Conservation (phyloP, 176 grass and related monocot genomes). For the Alloteropsis semialata region DNA sequence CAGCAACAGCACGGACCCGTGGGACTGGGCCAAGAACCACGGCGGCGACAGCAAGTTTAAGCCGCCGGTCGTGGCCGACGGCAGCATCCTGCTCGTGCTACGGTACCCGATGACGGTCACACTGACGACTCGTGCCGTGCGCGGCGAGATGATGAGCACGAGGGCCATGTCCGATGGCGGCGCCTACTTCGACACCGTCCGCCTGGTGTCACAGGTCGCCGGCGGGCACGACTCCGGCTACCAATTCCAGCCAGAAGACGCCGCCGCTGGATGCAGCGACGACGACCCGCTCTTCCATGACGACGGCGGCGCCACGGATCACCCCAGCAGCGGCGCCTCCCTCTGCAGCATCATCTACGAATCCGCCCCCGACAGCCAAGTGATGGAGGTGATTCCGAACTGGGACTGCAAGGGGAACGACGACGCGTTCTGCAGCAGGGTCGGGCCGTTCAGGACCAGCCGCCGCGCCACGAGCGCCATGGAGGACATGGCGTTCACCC, state of each 20-base stretch:
- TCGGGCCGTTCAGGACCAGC: conserved; percentile 52
- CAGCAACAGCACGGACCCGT: conserved; percentile 24
- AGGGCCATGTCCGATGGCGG: conserved; percentile 25
- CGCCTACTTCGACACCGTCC: conserved; percentile 54
- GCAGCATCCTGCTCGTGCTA: conserved; percentile 47
- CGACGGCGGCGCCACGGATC: neutral
- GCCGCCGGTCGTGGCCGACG: conserved; percentile 21
- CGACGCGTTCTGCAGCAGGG: conserved; percentile 38
- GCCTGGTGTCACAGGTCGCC: conserved; percentile 55
- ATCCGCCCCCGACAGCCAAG: conserved; percentile 29
- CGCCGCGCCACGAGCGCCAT: neutral
- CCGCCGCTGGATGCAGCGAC: conserved; percentile 42
- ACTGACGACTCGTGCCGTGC: conserved; percentile 52
- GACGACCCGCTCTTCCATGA: conserved; percentile 28
- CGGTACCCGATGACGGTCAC: conserved; percentile 52
- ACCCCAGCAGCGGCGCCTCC: conserved; percentile 40
- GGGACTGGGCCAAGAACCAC: conserved; percentile 46
- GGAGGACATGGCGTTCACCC: conserved; percentile 40
- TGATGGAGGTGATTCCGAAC: conserved; percentile 54
- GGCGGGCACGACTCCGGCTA: conserved; percentile 51
- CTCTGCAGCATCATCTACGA: conserved; percentile 59
- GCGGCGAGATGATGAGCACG: conserved; percentile 56
- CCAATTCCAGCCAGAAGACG: conserved; percentile 37
- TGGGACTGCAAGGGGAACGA: conserved; percentile 54
- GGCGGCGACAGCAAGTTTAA: conserved; percentile 32